A percentile compares a stretch with the other conserved stretches of the same genome.
Conservation (phyloP, 225 moss, liverwort and hornwort species). For the Polytrichum commune region DNA sequence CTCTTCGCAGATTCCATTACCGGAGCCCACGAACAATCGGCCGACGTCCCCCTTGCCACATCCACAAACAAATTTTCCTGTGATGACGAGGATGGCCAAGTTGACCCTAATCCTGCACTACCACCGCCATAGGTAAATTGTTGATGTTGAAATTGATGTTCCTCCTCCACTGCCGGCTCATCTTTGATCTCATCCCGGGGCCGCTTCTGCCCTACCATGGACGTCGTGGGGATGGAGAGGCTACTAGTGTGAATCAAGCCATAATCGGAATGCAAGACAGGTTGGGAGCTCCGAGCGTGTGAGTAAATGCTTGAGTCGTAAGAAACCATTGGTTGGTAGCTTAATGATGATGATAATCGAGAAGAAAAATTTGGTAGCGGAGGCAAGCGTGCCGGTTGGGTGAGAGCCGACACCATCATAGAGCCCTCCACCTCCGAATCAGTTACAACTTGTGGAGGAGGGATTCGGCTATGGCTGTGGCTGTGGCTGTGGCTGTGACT, state of each 20-base stretch:
- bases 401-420: slow-evolving; percentile 26
- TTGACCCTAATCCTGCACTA: background rate
- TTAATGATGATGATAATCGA: no score
- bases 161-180: slow-evolving; percentile 2
- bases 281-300: no score
- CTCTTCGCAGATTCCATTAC: slow-evolving; percentile 10
- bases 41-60: slow-evolving; percentile 13
- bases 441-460: background rate
- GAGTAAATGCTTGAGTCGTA: no score
- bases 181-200: slow-evolving; percentile 8
- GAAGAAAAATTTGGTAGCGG: no score
- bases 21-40: slow-evolving; percentile 22
- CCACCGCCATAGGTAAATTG: slow-evolving; percentile 5
- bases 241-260: no score
- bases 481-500: slow-evolving; percentile 2
- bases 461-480: slow-evolving; percentile 13
- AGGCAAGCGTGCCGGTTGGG: slow-evolving; percentile 31
- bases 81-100: no score
- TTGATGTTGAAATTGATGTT: slow-evolving; percentile 1
- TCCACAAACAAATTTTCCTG: slow-evolving; percentile 8
- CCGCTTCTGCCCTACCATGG: slow-evolving; percentile 28
- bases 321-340: no score
- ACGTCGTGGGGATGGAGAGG: no score
- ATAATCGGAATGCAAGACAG: no score
- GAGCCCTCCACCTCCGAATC: slow-evolving; percentile 29